phyloP scores from a whole-genome alignment of 2,329 filamentous ascomycete species.

The Talaromyces sp. region DNA sequence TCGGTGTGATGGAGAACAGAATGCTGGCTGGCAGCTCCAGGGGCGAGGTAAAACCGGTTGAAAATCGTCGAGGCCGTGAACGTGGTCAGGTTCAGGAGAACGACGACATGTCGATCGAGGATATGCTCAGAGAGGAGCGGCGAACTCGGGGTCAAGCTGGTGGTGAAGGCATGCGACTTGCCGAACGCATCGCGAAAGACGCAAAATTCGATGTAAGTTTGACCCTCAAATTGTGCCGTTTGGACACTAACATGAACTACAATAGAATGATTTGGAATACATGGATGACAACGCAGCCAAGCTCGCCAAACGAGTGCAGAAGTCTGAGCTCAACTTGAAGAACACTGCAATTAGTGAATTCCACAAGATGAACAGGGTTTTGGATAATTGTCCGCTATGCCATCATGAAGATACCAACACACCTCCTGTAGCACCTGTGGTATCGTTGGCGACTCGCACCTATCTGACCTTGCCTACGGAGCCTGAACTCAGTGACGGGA shows the following conservation, averaged over 20 bases:
- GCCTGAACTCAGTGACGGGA: conserved; percentile 77
- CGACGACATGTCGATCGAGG: conserved; percentile 90
- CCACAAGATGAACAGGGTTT: conserved; percentile 78
- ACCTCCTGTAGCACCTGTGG: conserved; percentile 74
- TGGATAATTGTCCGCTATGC: conserved; percentile 86
- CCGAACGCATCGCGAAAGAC: conserved; percentile 92
- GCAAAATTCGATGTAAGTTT: conserved; percentile 66
- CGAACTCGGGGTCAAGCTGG: conserved; percentile 72
- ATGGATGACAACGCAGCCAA: conserved; percentile 94
- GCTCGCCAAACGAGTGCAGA: conserved; percentile 79
- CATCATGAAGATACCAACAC: conserved; percentile 78
- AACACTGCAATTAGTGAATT: conserved; percentile 84
- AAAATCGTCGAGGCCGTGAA: conserved; percentile 76
- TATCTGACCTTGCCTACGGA: conserved; percentile 86
- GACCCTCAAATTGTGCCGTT: neutral
- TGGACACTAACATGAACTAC: conserved; percentile 14
- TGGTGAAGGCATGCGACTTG: conserved; percentile 75
- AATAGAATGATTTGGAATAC: conserved; percentile 79
- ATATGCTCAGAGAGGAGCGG: conserved; percentile 94
- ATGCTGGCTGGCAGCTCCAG: conserved; percentile 67
- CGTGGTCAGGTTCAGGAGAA: conserved; percentile 83
- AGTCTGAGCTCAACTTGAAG: conserved; percentile 80
- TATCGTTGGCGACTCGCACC: conserved; percentile 79
- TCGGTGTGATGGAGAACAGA: conserved; percentile 83
- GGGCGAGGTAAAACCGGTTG: conserved; percentile 70